Conservation (phyloP, 2,329 filamentous ascomycete species). For the Penicillium frequentans region DNA sequence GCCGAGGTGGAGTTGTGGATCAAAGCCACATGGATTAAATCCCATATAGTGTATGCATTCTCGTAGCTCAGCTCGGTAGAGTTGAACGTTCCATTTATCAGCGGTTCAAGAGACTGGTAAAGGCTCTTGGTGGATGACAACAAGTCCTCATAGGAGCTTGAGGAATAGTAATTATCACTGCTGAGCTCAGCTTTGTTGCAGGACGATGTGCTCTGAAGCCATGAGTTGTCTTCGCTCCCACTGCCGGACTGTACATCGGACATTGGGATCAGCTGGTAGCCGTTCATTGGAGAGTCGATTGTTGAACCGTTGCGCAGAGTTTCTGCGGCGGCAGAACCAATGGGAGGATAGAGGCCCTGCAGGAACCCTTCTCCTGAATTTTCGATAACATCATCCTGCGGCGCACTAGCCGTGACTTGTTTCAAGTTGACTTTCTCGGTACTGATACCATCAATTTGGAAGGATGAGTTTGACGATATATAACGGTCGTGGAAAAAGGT, state of each 20-base stretch:
- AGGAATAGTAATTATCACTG: not conserved
- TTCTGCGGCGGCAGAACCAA: not conserved
- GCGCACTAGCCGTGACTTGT: not conserved
- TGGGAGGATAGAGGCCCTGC: not conserved
- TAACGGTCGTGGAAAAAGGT: not conserved
- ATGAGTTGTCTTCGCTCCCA: not conserved
- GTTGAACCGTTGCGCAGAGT: not conserved
- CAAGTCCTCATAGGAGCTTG: not conserved
- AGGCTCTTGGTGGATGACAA: not conserved
- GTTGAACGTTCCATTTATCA: not conserved
- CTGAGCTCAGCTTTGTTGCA: not conserved
- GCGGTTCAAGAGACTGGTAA: not conserved
- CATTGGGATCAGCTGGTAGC: not conserved
- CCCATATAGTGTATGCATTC: not conserved
- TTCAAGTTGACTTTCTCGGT: not conserved
- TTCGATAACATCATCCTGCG: not conserved
- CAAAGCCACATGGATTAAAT: not conserved
- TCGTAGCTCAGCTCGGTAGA: not conserved
- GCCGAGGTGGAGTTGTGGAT: not conserved
- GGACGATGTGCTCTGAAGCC: not conserved
- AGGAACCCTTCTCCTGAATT: not conserved
- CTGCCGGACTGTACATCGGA: not conserved
- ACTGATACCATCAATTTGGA: not conserved
- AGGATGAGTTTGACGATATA: not conserved
- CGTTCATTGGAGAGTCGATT: not conserved